Evolutionary conservation across 2,329 filamentous ascomycete genomes (phyloP), one percentile per base, ranked within the genome.

Genomic region (Dothideomycetes sp.): DNA sequence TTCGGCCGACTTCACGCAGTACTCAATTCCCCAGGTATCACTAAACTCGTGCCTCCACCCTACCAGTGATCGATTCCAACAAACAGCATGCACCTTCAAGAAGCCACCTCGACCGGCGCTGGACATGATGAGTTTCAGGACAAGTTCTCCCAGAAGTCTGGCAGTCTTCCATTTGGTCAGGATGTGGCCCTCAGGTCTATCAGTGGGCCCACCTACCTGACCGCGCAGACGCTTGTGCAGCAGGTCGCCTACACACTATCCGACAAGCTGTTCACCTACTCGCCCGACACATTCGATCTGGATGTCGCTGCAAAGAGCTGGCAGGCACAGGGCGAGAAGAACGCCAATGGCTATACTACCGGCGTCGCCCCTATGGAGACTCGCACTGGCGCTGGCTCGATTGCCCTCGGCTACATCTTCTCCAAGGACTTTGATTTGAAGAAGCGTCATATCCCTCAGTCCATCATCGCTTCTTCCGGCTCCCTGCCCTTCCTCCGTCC

Each of bases 221-320:
- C 89, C 31, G 84, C 87, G 19, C 91, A 98, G 66, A 79, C 86
- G 16, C 76, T 98, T 41, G 82, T 96, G 48, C 91, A 98, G 68
- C 91, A 98, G 65, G 82, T 96, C 48, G 86, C 89, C 45, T 98
- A 94, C 66, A 77, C 84, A 47, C 73, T 98, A 45, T 96, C 89
- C 41, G 88, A 96, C 70, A 94, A 94, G 72, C 79, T 96, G 65
- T 98, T 94, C 68, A 84, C 88, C 41, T 96, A 94, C 70, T 96
- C 89, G 3, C 86, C 88, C 19, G 84, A 94, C 55, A 84, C 85
- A 11, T 96, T 95, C 56, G 84, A 93, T 58, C 74, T 98, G 48
- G 89, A 96, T 60, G 63, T 80, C 46, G 86, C 88, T 34, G 79
- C 84, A 39, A 83, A 81, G 61, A 64, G 77, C 50, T 98, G 91